phyloP scores from a whole-genome alignment of 2,329 filamentous ascomycete species.

The Xylariaceae sp. region DNA sequence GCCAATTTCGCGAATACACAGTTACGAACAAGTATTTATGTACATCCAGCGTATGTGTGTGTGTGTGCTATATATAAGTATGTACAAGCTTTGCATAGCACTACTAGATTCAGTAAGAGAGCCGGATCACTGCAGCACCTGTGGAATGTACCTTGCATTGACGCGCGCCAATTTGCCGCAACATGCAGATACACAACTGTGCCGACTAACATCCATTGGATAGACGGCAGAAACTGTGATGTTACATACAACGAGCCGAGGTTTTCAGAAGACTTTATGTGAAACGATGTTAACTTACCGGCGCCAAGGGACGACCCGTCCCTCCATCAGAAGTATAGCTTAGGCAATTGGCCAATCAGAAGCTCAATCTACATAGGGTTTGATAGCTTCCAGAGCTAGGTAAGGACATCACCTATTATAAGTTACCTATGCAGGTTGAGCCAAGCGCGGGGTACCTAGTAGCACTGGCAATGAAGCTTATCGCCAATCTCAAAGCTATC shows the following conservation, averaged over 20 bases:
- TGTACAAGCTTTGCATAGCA: background rate
- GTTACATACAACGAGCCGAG: background rate
- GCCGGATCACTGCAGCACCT: background rate
- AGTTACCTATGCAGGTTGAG: no score
- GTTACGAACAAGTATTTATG: no score
- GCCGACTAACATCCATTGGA: no score
- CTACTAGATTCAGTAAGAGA: background rate
- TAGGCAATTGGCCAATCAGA: slow-evolving; percentile 24
- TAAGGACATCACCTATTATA: no score
- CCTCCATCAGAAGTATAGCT: slow-evolving; percentile 15
- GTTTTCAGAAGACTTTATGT: slow-evolving; percentile 1
- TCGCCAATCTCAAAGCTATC: background rate
- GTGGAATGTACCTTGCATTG: background rate
- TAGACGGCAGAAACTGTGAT: no score
- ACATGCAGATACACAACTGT: no score
- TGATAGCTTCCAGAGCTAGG: background rate
- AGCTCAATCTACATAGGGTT: slow-evolving; percentile 7
- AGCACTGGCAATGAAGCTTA: background rate
- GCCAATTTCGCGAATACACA: background rate
- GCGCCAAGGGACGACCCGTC: slow-evolving; percentile 23
- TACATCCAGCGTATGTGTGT: no score
- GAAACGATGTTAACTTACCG: background rate
- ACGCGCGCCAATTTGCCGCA: background rate
- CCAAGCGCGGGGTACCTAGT: background rate
- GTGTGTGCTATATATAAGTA: no score